Conservation (phyloP, 1,139 yeast species). For the Pichia sp. region DNA sequence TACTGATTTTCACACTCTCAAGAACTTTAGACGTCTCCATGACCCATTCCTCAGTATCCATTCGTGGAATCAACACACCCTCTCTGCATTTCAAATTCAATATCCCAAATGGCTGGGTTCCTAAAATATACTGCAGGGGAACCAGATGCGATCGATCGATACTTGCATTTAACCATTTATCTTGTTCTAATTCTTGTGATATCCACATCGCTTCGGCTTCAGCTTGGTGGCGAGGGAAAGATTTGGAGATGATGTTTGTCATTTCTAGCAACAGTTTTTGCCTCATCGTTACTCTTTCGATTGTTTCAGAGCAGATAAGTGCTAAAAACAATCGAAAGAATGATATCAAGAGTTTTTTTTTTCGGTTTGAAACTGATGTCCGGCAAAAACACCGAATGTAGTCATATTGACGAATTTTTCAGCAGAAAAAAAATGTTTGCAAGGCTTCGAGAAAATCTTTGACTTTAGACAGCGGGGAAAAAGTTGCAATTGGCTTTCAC, state of each 20-base stretch:
- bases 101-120: conserved; percentile 79
- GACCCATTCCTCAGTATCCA: conserved; percentile 96
- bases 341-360: too few species aligned
- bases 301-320: neutral
- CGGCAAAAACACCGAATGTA: too few species aligned
- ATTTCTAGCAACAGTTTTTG: neutral
- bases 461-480: too few species aligned
- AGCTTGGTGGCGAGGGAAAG: conserved; percentile 24
- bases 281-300: neutral
- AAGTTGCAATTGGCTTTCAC: too few species aligned
- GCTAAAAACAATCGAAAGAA: too few species aligned
- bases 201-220: conserved; percentile 45
- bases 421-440: too few species aligned
- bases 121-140: conserved; percentile 80
- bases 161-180: conserved; percentile 27
- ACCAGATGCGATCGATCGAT: conserved; percentile 35
- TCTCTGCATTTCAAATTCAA: conserved; percentile 50
- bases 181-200: conserved; percentile 27
- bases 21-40: conserved; percentile 31
- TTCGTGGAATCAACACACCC: conserved; percentile 79
- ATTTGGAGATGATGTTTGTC: conserved; percentile 2
- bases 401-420: too few species aligned
- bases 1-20: conserved; percentile 5
- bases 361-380: too few species aligned
- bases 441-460: too few species aligned